Conservation (phyloP, 164 flowering plant species). For the Warburgia ugandensis region DNA sequence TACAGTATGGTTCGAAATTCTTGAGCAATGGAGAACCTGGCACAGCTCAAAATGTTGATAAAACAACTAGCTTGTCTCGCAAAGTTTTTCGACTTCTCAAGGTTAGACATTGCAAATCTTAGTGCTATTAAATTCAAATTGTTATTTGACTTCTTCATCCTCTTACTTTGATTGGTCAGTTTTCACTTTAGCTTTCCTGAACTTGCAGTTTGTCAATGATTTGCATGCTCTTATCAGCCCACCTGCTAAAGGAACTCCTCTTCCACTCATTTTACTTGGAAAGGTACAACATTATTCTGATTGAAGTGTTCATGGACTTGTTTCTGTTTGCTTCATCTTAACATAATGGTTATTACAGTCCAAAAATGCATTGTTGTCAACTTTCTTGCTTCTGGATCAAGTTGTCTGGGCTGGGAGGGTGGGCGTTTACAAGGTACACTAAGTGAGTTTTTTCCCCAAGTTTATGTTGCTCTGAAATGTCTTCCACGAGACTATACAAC, state of each 20-base stretch:
- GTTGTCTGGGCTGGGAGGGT: conserved; percentile 93
- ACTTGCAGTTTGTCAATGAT: conserved; percentile 93
- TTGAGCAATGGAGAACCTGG: conserved; percentile 93
- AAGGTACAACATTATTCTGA: conserved; percentile 42
- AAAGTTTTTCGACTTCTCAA: conserved; percentile 98
- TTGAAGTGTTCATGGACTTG: not conserved
- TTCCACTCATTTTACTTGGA: conserved; percentile 80
- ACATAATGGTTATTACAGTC: conserved; percentile 43
- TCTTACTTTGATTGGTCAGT: not conserved
- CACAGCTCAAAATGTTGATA: conserved; percentile 95
- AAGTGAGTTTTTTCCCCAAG: not conserved
- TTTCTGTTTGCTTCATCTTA: not conserved
- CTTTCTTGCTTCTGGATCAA: conserved; percentile 96
- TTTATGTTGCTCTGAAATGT: not conserved
- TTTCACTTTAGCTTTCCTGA: not conserved
- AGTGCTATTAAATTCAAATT: no score
- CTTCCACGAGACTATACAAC: not conserved
- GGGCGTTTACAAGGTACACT: conserved; percentile 72
- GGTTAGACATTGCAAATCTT: conserved; percentile 46
- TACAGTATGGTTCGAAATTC: conserved; percentile 96
- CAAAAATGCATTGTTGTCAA: conserved; percentile 86
- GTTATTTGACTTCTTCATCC: not conserved
- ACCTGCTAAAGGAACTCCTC: conserved; percentile 81
- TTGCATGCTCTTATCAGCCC: conserved; percentile 92
- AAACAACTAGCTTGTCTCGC: conserved; percentile 83